These are phyloP conservation scores for Trypanosoma boissoni DNA, from an alignment of 208 protist genomes.

Conservation along the genomic window DNA sequence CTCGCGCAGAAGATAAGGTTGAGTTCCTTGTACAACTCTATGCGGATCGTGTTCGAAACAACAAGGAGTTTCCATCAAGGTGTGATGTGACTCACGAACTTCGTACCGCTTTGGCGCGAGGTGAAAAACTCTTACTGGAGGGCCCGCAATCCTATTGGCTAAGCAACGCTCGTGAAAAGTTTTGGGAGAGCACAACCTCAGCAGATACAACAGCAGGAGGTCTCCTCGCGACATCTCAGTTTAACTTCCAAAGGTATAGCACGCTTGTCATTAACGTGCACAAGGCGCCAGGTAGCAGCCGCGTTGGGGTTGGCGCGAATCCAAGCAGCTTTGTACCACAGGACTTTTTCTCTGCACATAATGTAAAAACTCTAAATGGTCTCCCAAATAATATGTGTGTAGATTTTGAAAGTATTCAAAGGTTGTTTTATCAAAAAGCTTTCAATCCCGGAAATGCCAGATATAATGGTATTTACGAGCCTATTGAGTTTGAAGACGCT, in stretches of 20 bases:
- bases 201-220: slow-evolving; percentile 85
- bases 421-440: slow-evolving; percentile 49
- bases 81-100: slow-evolving; percentile 86
- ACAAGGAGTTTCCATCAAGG: slow-evolving; percentile 71
- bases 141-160: slow-evolving; percentile 93
- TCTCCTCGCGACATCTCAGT: slow-evolving; percentile 75
- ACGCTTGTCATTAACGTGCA: slow-evolving; percentile 89
- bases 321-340: slow-evolving; percentile 86
- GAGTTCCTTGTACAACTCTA: slow-evolving; percentile 81
- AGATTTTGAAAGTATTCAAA: slow-evolving; percentile 88
- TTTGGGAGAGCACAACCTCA: slow-evolving; percentile 90
- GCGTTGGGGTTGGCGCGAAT: slow-evolving; percentile 90
- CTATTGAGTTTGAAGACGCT: slow-evolving; percentile 73
- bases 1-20: slow-evolving; percentile 76
- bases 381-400: slow-evolving; percentile 55
- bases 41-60: slow-evolving; percentile 60
- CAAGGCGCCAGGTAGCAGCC: slow-evolving; percentile 87
- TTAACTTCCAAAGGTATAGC: slow-evolving; percentile 83
- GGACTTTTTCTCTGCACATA: slow-evolving; percentile 84
- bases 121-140: slow-evolving; percentile 88
- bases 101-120: slow-evolving; percentile 52
- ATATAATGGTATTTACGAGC: slow-evolving; percentile 78
- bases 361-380: slow-evolving; percentile 79
- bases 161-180: slow-evolving; percentile 89
- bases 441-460: slow-evolving; percentile 38